Evolutionary conservation across 768 basidiomycete genomes (phyloP), one percentile per base, ranked within the genome.

Genomic region (Kwoniella mangroviensis): DNA sequence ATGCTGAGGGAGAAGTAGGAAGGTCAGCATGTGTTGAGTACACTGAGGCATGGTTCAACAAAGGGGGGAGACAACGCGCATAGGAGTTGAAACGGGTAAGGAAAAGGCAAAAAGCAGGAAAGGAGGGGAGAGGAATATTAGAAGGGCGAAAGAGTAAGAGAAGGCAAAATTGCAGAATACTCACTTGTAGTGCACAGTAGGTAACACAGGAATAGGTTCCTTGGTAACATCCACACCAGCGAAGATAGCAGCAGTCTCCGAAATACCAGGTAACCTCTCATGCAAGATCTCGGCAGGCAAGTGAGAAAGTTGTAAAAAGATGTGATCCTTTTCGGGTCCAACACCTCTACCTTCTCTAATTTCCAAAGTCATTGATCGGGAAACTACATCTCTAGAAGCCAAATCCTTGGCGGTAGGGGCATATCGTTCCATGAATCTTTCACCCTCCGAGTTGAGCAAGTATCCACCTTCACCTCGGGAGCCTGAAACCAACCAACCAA

Each of bases 371-470:
- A 98, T 99, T 63, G 93, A 94, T 78, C 97, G 94, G 59, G 97
- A 98, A 42, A 99, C 97, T 81, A 99, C 97, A 81, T 99, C 97
- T 81, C 97, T 94, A 56, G 97, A 99, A 52, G 97, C 97, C 75
- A 99, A 89, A 87, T 99, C 97, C 87, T 98, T 98, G 72, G 97
- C 97, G 54, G 96, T 98, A 11, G 97, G 97, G 0, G 97, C 97
- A 84, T 98, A 98, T 84, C 96, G 93, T 85, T 98, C 96, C 97
- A 99, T 99, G 87, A 99, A 99, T 69, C 97, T 92, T 85, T 99
- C 97, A 82, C 97, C 97, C 86, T 98, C 91, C 10, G 94, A 92
- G 86, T 99, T 98, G 82, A 99, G 86, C 74, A 99, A 87, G 85
- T 98, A 98, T 73, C 97, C 97, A 86, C 97, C 97, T 84, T 99